Percentiles rank a stretch among this genome's conserved stretches.
These are phyloP conservation scores for Lachancea meyersii DNA, from an alignment of 805 yeast genomes.

Conservation along the genomic window DNA sequence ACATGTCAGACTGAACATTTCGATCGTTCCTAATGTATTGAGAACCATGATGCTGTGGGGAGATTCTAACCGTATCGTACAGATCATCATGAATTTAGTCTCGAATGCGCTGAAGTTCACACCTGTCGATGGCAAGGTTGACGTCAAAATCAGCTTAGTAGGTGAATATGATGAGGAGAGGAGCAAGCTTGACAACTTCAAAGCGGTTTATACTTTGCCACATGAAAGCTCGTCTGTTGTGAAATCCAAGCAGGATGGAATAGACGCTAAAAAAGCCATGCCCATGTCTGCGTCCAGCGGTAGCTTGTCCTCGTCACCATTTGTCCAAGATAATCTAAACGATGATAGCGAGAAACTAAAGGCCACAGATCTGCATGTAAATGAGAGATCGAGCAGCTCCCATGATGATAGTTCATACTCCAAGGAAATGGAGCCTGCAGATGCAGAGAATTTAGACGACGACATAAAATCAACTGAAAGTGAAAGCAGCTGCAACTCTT, in stretches of 20 bases:
- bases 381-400: not conserved
- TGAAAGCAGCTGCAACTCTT: conserved; percentile 33
- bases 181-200: conserved; percentile 39
- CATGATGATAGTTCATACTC: conserved; percentile 10
- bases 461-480: conserved; percentile 16
- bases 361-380: no score
- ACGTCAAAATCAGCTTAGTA: conserved; percentile 52
- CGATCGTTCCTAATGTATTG: conserved; percentile 52
- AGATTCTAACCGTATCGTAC: conserved; percentile 85
- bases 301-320: not conserved
- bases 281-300: conserved; percentile 15
- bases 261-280: not conserved
- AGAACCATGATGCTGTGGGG: conserved; percentile 69
- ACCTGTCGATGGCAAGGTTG: conserved; percentile 78
- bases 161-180: conserved; percentile 62
- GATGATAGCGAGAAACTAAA: no score
- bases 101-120: conserved; percentile 90
- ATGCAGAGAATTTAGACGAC: conserved; percentile 6
- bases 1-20: conserved; percentile 59
- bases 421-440: conserved; percentile 14
- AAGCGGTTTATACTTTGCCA: conserved; percentile 41
- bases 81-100: conserved; percentile 86
- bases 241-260: conserved; percentile 8
- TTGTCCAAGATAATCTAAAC: not conserved
- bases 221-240: conserved; percentile 15